These are phyloP conservation scores for Olyra latifolia DNA, from an alignment of 176 grass and related monocot genomes.

Conservation along the genomic window DNA sequence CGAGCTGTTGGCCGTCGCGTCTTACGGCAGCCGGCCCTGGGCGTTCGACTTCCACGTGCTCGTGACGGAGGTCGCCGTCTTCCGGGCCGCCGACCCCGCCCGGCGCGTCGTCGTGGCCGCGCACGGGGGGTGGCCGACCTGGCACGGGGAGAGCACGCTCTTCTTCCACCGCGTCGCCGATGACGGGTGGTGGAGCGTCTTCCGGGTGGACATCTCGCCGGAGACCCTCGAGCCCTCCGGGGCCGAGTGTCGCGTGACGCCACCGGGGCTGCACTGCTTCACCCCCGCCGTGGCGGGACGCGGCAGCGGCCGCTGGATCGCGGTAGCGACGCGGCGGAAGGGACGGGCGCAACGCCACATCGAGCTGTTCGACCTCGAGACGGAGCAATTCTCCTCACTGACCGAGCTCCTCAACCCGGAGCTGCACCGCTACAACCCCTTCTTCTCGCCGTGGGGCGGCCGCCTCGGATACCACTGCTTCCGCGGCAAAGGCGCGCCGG, in stretches of 20 bases:
- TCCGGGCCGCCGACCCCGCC: conserved; percentile 46
- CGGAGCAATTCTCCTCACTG: conserved; percentile 47
- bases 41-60: conserved; percentile 78
- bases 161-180: conserved; percentile 84
- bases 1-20: conserved; percentile 66
- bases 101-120: conserved; percentile 42
- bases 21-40: conserved; percentile 70
- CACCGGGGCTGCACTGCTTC: conserved; percentile 74
- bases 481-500: conserved; percentile 51
- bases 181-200: conserved; percentile 97
- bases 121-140: conserved; percentile 73
- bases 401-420: conserved; percentile 63
- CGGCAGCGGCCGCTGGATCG: conserved; percentile 47
- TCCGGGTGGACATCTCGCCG: conserved; percentile 49
- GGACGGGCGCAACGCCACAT: conserved; percentile 56
- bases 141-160: conserved; percentile 59
- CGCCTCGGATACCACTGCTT: conserved; percentile 89
- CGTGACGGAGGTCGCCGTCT: conserved; percentile 70
- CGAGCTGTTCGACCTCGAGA: conserved; percentile 82
- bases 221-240: conserved; percentile 41
- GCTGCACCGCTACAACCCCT: conserved; percentile 92
- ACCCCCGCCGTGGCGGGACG: conserved; percentile 59
- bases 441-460: conserved; percentile 58
- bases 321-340: conserved; percentile 72
- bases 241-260: conserved; percentile 56